A percentile compares a stretch with the other conserved stretches of the same genome.
Conservation (phyloP, 176 grass and related monocot genomes). For the Lolium rigidum region DNA sequence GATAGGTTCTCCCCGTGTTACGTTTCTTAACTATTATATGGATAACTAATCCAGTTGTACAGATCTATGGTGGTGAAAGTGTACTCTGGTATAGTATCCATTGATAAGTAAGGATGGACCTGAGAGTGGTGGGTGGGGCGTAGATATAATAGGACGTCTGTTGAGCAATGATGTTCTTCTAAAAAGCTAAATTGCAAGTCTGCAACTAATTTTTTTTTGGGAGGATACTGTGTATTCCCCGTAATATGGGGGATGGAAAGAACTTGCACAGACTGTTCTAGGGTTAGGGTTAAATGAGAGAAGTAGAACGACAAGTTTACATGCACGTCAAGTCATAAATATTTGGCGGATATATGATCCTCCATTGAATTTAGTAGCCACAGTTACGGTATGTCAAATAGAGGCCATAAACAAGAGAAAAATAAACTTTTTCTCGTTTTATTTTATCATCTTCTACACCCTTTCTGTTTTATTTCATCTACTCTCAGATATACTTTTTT, state of each 20-base stretch:
- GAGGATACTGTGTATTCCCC: not conserved
- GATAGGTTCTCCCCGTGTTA: not conserved
- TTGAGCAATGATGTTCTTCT: conserved; percentile 18
- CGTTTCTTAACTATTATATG: conserved; percentile 6
- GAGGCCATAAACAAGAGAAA: not conserved
- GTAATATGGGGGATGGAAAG: not conserved
- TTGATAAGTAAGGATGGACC: conserved; percentile 6
- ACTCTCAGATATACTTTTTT: not conserved
- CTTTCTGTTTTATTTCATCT: conserved; percentile 10
- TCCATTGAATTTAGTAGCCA: conserved; percentile 17
- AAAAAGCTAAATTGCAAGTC: not conserved
- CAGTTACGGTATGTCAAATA: conserved; percentile 21
- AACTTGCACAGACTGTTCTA: not conserved
- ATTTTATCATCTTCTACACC: conserved; percentile 7
- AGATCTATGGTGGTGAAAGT: not conserved
- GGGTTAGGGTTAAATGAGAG: conserved; percentile 1
- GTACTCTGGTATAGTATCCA: not conserved
- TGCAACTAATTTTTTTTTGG: not conserved
- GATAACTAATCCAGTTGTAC: conserved; percentile 23
- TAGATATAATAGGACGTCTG: conserved; percentile 6
- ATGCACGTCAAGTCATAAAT: not conserved
- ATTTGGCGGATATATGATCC: conserved; percentile 17
- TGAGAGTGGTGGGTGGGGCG: not conserved
- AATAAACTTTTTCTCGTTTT: not conserved
- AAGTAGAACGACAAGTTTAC: not conserved